phyloP scores from a whole-genome alignment of 148 eudicot genomes.

The Rhododendron vialii region DNA sequence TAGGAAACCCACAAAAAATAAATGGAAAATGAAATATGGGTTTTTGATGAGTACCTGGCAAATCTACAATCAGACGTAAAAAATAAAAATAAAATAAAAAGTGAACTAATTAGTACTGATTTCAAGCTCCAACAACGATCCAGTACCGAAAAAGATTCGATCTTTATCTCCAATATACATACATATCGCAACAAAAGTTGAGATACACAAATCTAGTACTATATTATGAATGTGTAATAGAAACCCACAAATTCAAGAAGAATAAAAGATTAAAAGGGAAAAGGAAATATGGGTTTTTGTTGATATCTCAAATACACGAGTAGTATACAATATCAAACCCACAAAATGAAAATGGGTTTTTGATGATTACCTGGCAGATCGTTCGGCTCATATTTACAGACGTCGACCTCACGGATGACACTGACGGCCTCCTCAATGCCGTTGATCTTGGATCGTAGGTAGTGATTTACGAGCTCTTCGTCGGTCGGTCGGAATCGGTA shows the following conservation, averaged over 20 bases:
- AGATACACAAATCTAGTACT: background rate
- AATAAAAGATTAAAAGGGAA: no score
- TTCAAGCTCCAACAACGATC: background rate
- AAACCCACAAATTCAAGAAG: background rate
- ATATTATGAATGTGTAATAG: background rate
- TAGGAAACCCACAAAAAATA: no score
- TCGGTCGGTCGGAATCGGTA: constrained; percentile 89
- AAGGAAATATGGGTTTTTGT: background rate
- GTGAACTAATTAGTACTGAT: background rate
- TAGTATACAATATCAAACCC: background rate
- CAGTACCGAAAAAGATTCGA: background rate
- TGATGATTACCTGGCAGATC: constrained; percentile 69
- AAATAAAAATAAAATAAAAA: no score
- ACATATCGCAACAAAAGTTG: background rate
- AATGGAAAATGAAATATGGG: background rate
- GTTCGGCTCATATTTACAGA: constrained; percentile 90
- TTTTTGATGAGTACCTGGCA: constrained; percentile 47
- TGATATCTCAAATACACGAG: background rate
- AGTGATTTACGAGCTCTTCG: constrained; percentile 78
- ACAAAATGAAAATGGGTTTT: background rate
- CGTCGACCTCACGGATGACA: constrained; percentile 79
- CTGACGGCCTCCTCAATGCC: constrained; percentile 53
- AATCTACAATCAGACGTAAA: constrained; percentile 26
- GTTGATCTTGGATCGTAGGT: constrained; percentile 73
- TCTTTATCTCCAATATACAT: background rate